Percentiles rank a stretch among this genome's conserved stretches.
Conservation (phyloP, 257 asterid species). For the Mentha longifolia region DNA sequence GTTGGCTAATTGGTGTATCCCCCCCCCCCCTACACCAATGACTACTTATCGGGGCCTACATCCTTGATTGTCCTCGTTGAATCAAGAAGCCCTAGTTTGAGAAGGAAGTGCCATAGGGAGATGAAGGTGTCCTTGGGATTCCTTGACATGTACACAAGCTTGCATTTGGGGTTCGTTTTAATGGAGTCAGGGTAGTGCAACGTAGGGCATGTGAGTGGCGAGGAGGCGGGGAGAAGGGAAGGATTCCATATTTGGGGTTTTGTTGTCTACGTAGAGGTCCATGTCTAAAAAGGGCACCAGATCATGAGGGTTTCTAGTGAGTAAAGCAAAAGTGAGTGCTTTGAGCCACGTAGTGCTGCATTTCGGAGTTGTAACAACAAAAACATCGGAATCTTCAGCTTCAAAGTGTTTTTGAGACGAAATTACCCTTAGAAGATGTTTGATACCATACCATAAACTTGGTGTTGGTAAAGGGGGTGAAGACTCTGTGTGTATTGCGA, state of each 20-base stretch:
- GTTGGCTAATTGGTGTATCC: too few relatives aligned
- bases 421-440: conserved; percentile 30
- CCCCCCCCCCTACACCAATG: too few relatives aligned
- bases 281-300: not conserved
- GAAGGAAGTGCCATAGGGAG: conserved; percentile 42
- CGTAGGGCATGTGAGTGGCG: conserved; percentile 4
- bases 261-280: conserved; percentile 2
- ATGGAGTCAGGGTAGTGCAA: conserved; percentile 33
- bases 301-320: conserved; percentile 16
- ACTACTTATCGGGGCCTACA: too few relatives aligned
- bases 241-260: conserved; percentile 29
- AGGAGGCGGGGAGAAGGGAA: conserved; percentile 33
- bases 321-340: conserved; percentile 17
- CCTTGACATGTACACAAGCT: conserved; percentile 45
- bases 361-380: conserved; percentile 20
- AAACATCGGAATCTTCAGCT: not conserved
- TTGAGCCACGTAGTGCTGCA: conserved; percentile 30
- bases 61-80: conserved; percentile 9
- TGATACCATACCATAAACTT: conserved; percentile 39
- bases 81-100: conserved; percentile 29
- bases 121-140: conserved; percentile 44
- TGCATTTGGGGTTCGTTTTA: conserved; percentile 6
- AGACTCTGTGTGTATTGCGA: too few relatives aligned
- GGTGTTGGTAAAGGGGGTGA: conserved; percentile 30
- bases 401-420: conserved; percentile 10